Evolutionary conservation across 208 protist genomes (phyloP).

Genomic region (Acanthamoeba royreba): DNA sequence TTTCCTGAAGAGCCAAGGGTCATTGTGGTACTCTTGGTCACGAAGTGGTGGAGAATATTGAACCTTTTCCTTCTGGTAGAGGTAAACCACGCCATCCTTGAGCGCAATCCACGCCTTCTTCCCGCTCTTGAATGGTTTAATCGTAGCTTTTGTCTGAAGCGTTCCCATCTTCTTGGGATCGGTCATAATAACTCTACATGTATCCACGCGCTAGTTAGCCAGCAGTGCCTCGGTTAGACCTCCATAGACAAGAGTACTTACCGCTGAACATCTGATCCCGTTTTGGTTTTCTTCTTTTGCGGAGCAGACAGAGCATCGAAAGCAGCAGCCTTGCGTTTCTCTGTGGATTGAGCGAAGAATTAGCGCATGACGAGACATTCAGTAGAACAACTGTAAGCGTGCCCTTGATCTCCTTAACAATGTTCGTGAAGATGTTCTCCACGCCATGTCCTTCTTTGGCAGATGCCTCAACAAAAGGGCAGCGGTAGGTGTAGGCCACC

Average conservation of each 20-base stretch:
- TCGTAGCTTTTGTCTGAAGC: background rate
- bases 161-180: background rate
- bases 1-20: background rate
- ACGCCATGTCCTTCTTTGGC: background rate
- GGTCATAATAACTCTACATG: background rate
- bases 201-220: too few relatives aligned
- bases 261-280: background rate
- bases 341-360: background rate
- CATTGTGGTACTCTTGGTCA: background rate
- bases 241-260: background rate
- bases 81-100: background rate
- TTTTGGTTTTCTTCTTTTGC: background rate
- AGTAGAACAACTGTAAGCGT: too few relatives aligned
- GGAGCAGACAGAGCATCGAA: background rate
- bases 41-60: background rate
- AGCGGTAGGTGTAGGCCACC: conserved; percentile 8
- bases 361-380: too few relatives aligned
- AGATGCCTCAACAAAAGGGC: conserved; percentile 17
- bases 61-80: background rate
- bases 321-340: background rate
- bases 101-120: background rate
- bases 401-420: conserved; percentile 35
- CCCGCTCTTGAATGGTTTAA: conserved; percentile 10
- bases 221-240: too few relatives aligned
- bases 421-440: background rate